Evolutionary conservation across 768 basidiomycete genomes (phyloP), one percentile per base, ranked within the genome.

Genomic region (Pulveroboletus sp.): DNA sequence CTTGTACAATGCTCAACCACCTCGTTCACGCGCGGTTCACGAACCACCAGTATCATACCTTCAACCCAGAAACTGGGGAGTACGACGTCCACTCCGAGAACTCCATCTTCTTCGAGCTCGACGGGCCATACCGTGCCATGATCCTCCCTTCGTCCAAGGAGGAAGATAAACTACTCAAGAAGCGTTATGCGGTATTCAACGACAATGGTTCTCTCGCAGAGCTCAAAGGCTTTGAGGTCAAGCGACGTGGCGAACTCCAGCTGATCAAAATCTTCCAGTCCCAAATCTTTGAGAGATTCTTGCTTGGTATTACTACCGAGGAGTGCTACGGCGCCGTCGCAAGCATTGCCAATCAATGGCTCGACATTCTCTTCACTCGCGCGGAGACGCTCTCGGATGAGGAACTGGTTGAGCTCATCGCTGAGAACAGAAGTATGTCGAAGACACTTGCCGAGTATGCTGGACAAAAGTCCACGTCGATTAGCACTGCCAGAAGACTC

Each of bases 201-300:
- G 92, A 94, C 55, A 95, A 99, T 60, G 94, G 95, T 1, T 87
- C 87, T 14, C 78, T 99, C n/a, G 96, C 96, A 8, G 96, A 99
- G 68, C 73, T 99, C 67, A 98, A 99, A 66, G 96, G 96, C 0
- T 99, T 99, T 72, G 96, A 98, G 68, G 93, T 98, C 57, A 99
- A 99, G 70, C 86, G 96, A 48, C 83, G 96, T 49, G 96, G 94
- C 33, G 96, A 99, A 66, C 76, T 98, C 33, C 95, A 98, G 65
- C 82, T 98, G 61, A 94, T 99, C 84, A 99, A 99, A 72, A 95
- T 93, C 58, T 99, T 99, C 79, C 96, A 99, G 66, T 90, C 92
- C 2, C 91, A 95, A 62, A 89, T 99, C 61, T 99, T 99, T 68
- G 95, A 96, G 71, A 95, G 89, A 63, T 99, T 98, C 74, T 72